These are phyloP conservation scores for Taphrina communis DNA, from an alignment of 1,139 yeast genomes.

Conservation along the genomic window DNA sequence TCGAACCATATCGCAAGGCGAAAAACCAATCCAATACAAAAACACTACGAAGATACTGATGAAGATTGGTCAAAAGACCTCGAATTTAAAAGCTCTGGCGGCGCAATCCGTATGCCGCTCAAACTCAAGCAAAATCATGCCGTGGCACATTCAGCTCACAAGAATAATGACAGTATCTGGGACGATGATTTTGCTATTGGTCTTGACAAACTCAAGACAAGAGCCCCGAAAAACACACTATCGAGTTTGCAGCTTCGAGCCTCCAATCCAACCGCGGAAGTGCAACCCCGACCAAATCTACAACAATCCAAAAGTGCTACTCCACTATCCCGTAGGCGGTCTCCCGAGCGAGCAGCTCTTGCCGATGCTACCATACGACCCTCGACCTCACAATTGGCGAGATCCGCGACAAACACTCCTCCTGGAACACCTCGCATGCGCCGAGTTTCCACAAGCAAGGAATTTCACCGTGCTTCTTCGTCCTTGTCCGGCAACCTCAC, in stretches of 20 bases:
- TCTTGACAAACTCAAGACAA: neutral
- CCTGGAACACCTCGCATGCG: slow-evolving; percentile 15
- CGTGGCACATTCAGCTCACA: neutral
- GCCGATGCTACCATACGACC: slow-evolving; percentile 19
- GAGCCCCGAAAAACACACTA: neutral
- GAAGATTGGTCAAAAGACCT: slow-evolving; percentile 32
- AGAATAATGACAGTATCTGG: slow-evolving; percentile 42
- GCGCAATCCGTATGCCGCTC: slow-evolving; percentile 1
- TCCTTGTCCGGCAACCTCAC: neutral
- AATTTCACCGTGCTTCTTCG: neutral
- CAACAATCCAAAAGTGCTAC: slow-evolving; percentile 5
- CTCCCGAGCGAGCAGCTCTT: slow-evolving; percentile 2
- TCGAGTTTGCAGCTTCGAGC: neutral
- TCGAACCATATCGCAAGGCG: neutral
- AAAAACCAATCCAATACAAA: slow-evolving; percentile 9
- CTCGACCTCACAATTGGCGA: slow-evolving; percentile 14
- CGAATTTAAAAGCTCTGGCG: slow-evolving; percentile 8
- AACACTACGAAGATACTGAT: slow-evolving; percentile 17
- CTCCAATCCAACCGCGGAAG: neutral
- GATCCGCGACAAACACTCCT: slow-evolving; percentile 3
- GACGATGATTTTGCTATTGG: slow-evolving; percentile 44
- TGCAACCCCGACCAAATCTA: neutral
- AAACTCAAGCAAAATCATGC: slow-evolving; percentile 1
- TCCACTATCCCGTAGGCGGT: slow-evolving; percentile 12
- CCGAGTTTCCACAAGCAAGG: neutral